Percentiles rank a stretch among this genome's conserved stretches.
These are phyloP conservation scores for Cadophora gregata DNA, from an alignment of 2,329 filamentous ascomycete species.

Conservation along the genomic window DNA sequence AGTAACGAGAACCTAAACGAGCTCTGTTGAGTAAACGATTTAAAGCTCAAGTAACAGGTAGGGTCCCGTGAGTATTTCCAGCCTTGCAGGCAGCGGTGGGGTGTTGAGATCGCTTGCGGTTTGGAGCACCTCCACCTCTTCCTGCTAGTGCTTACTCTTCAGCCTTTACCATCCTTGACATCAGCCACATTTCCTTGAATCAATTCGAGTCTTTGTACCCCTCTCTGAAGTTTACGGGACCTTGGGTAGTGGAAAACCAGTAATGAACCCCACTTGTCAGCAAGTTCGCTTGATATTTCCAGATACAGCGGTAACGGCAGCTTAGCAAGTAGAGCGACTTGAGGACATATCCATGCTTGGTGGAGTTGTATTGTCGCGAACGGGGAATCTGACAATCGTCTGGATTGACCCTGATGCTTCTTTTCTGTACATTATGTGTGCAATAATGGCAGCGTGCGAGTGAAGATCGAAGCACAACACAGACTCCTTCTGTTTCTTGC, in stretches of 20 bases:
- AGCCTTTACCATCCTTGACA: constrained; percentile 33
- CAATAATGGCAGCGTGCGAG: constrained; percentile 13
- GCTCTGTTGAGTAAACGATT: constrained; percentile 9
- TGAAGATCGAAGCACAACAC: background rate
- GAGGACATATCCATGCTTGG: background rate
- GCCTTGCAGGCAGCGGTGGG: constrained; percentile 26
- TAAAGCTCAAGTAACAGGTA: constrained; percentile 8
- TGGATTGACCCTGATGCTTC: background rate
- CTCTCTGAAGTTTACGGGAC: constrained; percentile 16
- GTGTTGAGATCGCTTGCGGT: constrained; percentile 29
- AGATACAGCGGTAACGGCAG: constrained; percentile 15
- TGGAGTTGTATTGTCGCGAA: constrained; percentile 12
- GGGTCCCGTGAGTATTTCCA: constrained; percentile 22
- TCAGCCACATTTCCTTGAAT: constrained; percentile 31
- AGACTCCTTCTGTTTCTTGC: constrained; percentile 3
- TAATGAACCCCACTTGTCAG: constrained; percentile 33
- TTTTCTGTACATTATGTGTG: background rate
- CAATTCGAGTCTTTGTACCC: constrained; percentile 23
- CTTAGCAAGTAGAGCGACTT: background rate
- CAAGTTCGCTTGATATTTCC: constrained; percentile 33
- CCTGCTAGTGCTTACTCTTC: constrained; percentile 42
- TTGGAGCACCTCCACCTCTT: constrained; percentile 9
- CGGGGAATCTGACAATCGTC: constrained; percentile 3
- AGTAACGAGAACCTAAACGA: background rate
- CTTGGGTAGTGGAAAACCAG: constrained; percentile 15